Evolutionary conservation across 1,139 yeast species (phyloP).

Genomic region (Starmera stellimalicola): DNA sequence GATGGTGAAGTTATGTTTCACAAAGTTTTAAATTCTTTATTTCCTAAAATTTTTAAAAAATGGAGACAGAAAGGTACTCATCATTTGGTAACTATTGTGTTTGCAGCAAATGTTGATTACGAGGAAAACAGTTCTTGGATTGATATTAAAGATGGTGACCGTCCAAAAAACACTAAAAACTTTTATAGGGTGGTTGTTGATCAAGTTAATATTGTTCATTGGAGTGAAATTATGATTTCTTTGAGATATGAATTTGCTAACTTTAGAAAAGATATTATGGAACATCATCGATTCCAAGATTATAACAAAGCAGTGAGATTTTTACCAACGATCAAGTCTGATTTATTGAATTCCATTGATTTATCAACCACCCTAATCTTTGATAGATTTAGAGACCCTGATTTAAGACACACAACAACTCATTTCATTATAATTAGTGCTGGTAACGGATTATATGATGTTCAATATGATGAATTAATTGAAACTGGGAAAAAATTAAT

Average conservation of each 20-base stretch:
- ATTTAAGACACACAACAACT: constrained; percentile 74
- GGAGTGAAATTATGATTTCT: constrained; percentile 90
- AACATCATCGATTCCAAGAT: constrained; percentile 31
- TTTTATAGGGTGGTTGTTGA: constrained; percentile 92
- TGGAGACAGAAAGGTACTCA: constrained; percentile 87
- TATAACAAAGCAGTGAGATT: constrained; percentile 41
- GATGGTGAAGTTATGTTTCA: constrained; percentile 92
- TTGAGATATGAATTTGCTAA: constrained; percentile 77
- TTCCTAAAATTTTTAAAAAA: constrained; percentile 80
- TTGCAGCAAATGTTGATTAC: constrained; percentile 68
- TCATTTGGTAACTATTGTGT: constrained; percentile 83
- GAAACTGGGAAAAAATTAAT: constrained; percentile 70
- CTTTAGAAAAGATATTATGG: constrained; percentile 66
- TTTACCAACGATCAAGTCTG: constrained; percentile 84
- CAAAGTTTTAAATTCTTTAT: constrained; percentile 79
- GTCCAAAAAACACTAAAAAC: constrained; percentile 61
- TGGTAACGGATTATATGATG: constrained; percentile 90
- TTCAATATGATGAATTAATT: constrained; percentile 67
- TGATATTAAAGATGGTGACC: constrained; percentile 59
- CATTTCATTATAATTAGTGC: constrained; percentile 85
- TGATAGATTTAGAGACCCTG: constrained; percentile 81
- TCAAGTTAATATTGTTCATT: constrained; percentile 75
- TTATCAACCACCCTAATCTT: constrained; percentile 70
- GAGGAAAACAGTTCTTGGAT: constrained; percentile 44
- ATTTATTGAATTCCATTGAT: constrained; percentile 78